Evolutionary conservation across 148 eudicot genomes (phyloP), one percentile per base, ranked within the genome.

Genomic region (Dianthus caryophyllus): DNA sequence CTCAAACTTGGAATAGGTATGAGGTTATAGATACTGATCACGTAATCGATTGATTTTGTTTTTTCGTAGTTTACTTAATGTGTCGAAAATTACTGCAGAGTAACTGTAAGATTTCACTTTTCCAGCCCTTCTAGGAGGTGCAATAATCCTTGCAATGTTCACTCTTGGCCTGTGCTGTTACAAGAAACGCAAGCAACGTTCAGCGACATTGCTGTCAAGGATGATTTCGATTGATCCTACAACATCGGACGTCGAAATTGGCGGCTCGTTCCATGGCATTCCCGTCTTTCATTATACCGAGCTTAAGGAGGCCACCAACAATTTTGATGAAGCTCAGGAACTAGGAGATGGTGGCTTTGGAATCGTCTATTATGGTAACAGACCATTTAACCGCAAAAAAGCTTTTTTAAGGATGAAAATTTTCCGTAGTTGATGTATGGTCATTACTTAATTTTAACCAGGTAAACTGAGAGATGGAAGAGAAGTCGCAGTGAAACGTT

Each of bases 401-500:
- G 62, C 17, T 58, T 58, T 58, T n/a, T 0, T 13, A 31, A 39
- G 41, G 30, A 58, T 36, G 7, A 5, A 17, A 31, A 15, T 3
- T 41, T 4, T 3, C 11, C 1, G 44, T 4, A 30, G n/a, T 48
- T 69, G 64, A 33, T 33, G 38, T 33, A 2, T 33, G 38, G 58
- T 44, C 27, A 66, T 27, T 64, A 5, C 27, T 62, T 33, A 2
- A 0, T 36, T 14, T 26, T 49, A 15, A 43, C 44, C 51, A 84
- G 89, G 87, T 20, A 85, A 76, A 62, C 87, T 85, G 26, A 49
- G 25, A 48, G 89, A 82, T 33, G 89, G 86, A 20, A 49, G 83
- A 71, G 89, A 85, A 64, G 87, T 85, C 27, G 89, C 89, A 17
- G 82, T 85, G 54, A 85, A 85, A 74, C 81, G 86, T 18, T 69